Evolutionary conservation across 106 monocot genomes (phyloP), one percentile per base, ranked within the genome.

Genomic region (Apostasia ramifera): DNA sequence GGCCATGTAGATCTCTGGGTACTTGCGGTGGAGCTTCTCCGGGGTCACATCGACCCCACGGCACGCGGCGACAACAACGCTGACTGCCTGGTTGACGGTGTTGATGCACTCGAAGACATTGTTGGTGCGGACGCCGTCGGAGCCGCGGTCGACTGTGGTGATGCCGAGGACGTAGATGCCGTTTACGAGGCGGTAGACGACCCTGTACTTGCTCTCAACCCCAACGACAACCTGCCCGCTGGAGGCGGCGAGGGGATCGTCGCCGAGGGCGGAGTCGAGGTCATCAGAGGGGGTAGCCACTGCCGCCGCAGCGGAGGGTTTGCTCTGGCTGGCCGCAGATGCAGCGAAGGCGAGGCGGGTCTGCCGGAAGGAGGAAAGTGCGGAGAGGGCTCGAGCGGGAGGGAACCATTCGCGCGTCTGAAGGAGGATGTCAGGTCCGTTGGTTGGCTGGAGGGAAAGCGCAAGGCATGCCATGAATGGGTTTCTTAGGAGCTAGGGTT

Each of bases 1-100:
- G 2, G 97, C 97, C 89, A 97, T 83, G 77, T 97, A 97, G 54
- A 97, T 73, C 86, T 97, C 97, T 9, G 97, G 92, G 70, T 97
- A 97, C 78, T 90, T 89, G 66, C 84, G 83, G 48, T 86, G 78
- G 60, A 97, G 72, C 86, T 97, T 97, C 78, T 97, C 92, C 5
- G 97, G 84, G 11, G 89, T 92, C 57, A 90, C 92, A 48, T 97
- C 97, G 70, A 97, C 97, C 48, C 97, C 97, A 44, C 89, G 84
- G 81, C 97, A 97, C 26, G 97, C 97, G 14, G 97, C 82, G 49
- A 97, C 97, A 40, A 97, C 77, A 10, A 92, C 85, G 63, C 59
- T 74, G 44, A 92, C 92, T 52, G 92, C 86, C 71, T 97, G 92
- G 72, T 92, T 92, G 61, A 97, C 92, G 54, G 87, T 86, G 77